Percentiles rank a stretch among this genome's conserved stretches.
phyloP scores from a whole-genome alignment of 2,329 filamentous ascomycete genomes.

The Neurospora sp. region DNA sequence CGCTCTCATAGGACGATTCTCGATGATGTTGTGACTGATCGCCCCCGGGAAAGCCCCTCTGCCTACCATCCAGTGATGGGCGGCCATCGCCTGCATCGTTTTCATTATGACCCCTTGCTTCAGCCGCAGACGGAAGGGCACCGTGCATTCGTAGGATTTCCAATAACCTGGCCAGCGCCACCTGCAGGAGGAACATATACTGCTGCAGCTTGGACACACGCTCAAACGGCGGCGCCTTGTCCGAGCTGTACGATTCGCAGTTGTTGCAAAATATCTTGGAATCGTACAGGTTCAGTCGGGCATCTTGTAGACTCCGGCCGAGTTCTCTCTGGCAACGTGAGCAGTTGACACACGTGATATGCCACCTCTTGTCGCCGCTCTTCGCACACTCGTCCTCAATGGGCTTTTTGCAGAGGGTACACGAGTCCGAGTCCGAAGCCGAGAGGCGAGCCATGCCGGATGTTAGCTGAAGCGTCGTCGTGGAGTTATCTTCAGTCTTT shows the following conservation, averaged over 20 bases:
- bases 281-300: constrained; percentile 59
- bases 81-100: constrained; percentile 56
- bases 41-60: constrained; percentile 54
- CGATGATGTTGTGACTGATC: constrained; percentile 54
- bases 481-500: constrained; percentile 58
- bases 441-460: constrained; percentile 57
- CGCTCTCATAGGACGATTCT: constrained; percentile 83
- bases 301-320: constrained; percentile 57
- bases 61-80: constrained; percentile 50
- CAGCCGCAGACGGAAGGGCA: constrained; percentile 64
- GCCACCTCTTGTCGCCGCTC: constrained; percentile 68
- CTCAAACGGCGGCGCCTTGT: constrained; percentile 48
- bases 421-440: constrained; percentile 75
- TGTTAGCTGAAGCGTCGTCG: constrained; percentile 46
- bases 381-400: constrained; percentile 91
- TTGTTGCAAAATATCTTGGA: constrained; percentile 61
- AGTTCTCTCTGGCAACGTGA: constrained; percentile 56
- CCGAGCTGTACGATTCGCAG: constrained; percentile 51
- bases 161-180: constrained; percentile 80
- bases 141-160: constrained; percentile 79
- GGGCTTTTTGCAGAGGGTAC: constrained; percentile 68
- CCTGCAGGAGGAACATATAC: constrained; percentile 85
- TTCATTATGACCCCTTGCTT: constrained; percentile 59
- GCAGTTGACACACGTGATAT: constrained; percentile 74
- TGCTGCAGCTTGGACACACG: constrained; percentile 81